Base-by-base conservation (phyloP, 179 eudicot species). In the Monotropa hypopitys region DNA sequence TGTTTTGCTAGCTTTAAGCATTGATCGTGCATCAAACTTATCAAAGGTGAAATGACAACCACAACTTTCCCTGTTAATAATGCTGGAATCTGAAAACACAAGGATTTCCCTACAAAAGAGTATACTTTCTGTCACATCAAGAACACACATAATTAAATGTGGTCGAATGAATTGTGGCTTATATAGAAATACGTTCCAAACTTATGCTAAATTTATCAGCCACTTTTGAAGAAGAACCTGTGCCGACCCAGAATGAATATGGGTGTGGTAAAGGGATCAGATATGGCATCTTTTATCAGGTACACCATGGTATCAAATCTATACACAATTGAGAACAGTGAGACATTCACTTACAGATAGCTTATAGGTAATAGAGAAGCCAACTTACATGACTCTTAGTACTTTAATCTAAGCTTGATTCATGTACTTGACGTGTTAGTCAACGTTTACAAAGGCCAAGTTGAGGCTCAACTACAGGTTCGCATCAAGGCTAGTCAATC, bases 1-100 rank as follows among this genome's bases (percentile, higher is more conserved):
- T 90, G 96, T 76, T 89, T 87, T 75, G 89, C 90, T 23, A 94
- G 90, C 84, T 91, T 92, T 79, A 94, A 87, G 85, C 98, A 94
- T 78, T 94, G 98, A 80, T 94, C 98, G 80, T 94, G 97, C 98
- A 94, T 94, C 86, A 94, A 90, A 84, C 97, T 94, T 82, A 94
- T 94, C 84, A 94, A 84, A 28, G 98, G 98, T 77, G 98, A 94
- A 78, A 94, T 88, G 63, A 92, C 98, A 18, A 94, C 92, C 75
- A 92, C 98, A 75, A 92, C 93, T 81, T 92, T 92, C 77, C 97
- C 93, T 8, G 98, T 89, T 82, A 94, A 81, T 65, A 94, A 83
- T 59, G 98, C 97, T 53, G 98, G 98, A 80, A 94, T 65, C 87
- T 94, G 98, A 72, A 94, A 94, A 85, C 98, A 94, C 72, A 94